A percentile compares a stretch with the other conserved stretches of the same genome.
phyloP scores from a whole-genome alignment of 805 yeast species.

The Lipomyces yamadae region DNA sequence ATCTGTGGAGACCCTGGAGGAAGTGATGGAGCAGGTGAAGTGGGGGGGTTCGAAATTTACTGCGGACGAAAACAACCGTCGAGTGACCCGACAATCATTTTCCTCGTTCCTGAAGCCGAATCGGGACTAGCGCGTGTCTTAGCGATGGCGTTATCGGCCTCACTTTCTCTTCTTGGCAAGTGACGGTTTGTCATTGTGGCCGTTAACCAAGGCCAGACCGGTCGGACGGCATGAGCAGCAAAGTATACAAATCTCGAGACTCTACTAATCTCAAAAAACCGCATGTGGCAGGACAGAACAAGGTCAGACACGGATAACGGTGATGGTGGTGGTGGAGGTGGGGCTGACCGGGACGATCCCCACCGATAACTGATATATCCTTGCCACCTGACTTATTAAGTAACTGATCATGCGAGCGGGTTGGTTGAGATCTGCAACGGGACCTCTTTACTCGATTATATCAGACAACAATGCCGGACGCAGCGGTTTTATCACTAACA shows the following conservation, averaged over 20 bases:
- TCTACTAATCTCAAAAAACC: neutral
- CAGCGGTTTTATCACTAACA: too few species aligned
- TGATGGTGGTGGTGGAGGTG: too few species aligned
- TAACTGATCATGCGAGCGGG: too few species aligned
- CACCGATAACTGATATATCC: too few species aligned
- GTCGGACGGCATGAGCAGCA: neutral
- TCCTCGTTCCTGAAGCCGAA: neutral
- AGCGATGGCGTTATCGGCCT: neutral
- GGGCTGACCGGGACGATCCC: too few species aligned
- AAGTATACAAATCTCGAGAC: too few species aligned
- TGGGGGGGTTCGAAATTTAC: neutral
- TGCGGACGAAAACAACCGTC: too few species aligned
- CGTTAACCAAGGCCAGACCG: neutral
- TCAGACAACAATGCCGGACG: too few species aligned
- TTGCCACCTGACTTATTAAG: too few species aligned
- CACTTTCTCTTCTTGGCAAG: neutral
- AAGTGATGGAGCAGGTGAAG: neutral
- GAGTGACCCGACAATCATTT: neutral
- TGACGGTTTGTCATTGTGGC: neutral
- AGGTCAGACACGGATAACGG: too few species aligned
- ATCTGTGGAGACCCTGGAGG: neutral
- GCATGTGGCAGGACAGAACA: neutral
- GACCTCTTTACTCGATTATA: too few species aligned
- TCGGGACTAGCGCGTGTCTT: neutral
- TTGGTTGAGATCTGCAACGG: too few species aligned